These are phyloP conservation scores for Penicillium oxalicum DNA, from an alignment of 2,329 filamentous ascomycete genomes.

Conservation along the genomic window DNA sequence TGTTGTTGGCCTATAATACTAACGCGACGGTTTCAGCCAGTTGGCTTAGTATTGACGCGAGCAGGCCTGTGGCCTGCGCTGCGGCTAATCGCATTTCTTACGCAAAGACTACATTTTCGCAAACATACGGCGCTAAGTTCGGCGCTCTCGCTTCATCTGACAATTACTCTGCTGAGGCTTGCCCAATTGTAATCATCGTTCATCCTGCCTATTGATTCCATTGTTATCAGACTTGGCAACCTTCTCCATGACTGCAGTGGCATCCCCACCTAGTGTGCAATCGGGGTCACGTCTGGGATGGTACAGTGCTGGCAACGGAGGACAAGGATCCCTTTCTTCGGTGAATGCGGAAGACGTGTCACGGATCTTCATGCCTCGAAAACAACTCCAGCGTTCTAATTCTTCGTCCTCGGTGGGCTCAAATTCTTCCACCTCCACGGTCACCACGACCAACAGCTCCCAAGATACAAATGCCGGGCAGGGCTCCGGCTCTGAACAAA, in stretches of 20 bases:
- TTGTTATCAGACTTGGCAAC: slow-evolving; percentile 15
- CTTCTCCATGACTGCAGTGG: slow-evolving; percentile 59
- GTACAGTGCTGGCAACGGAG: slow-evolving; percentile 51
- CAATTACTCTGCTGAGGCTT: background rate
- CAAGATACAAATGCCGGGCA: slow-evolving; percentile 37
- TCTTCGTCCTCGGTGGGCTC: slow-evolving; percentile 78
- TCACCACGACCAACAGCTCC: slow-evolving; percentile 30
- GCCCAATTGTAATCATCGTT: slow-evolving; percentile 11
- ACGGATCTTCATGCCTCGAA: slow-evolving; percentile 85
- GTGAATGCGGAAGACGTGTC: slow-evolving; percentile 80
- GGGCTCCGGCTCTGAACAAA: slow-evolving; percentile 31
- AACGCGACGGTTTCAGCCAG: slow-evolving; percentile 29
- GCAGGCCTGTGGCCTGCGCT: slow-evolving; percentile 6
- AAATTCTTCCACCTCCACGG: slow-evolving; percentile 56
- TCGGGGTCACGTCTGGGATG: slow-evolving; percentile 56
- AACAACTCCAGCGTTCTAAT: slow-evolving; percentile 77
- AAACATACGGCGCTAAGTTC: background rate
- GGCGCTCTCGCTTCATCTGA: background rate
- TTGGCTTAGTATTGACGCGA: slow-evolving; percentile 16
- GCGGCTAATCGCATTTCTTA: background rate
- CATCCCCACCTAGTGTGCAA: slow-evolving; percentile 59
- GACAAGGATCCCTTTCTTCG: slow-evolving; percentile 57
- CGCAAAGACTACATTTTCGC: background rate
- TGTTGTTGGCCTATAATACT: slow-evolving; percentile 20
- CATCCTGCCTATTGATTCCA: slow-evolving; percentile 6